Conservation (phyloP, 140 eudicot species). For the Stevia rebaudiana region DNA sequence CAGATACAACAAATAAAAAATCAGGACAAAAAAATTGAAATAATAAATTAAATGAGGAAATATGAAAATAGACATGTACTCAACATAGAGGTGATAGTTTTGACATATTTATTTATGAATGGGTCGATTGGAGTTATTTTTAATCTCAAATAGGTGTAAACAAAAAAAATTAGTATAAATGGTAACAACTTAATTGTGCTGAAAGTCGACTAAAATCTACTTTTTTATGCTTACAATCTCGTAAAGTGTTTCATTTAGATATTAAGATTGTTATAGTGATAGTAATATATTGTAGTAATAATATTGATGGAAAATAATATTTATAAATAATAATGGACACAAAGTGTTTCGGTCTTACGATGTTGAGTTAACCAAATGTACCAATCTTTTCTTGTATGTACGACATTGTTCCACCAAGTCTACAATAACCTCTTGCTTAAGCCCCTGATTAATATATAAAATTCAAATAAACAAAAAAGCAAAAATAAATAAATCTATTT, state of each 20-base stretch:
- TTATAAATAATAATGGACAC: neutral
- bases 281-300: neutral
- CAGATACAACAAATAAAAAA: neutral
- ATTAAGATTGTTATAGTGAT: neutral
- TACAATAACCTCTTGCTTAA: conserved; percentile 84
- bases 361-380: conserved; percentile 94
- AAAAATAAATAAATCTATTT: neutral
- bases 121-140: neutral
- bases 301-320: neutral
- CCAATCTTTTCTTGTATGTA: conserved; percentile 82
- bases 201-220: neutral
- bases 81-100: neutral
- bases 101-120: conserved; percentile 1
- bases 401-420: conserved; percentile 98
- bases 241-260: neutral
- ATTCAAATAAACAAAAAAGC: neutral
- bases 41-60: neutral
- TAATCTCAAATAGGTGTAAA: neutral
- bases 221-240: neutral
- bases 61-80: neutral
- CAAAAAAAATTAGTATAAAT: neutral
- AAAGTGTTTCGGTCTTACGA: conserved; percentile 57
- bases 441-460: conserved; percentile 47
- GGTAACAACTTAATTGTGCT: neutral
- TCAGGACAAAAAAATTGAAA: neutral